Evolutionary conservation across 1,284 basidiomycete species (phyloP), one percentile per base, ranked within the genome.

Genomic region (Caloboletus firmus): DNA sequence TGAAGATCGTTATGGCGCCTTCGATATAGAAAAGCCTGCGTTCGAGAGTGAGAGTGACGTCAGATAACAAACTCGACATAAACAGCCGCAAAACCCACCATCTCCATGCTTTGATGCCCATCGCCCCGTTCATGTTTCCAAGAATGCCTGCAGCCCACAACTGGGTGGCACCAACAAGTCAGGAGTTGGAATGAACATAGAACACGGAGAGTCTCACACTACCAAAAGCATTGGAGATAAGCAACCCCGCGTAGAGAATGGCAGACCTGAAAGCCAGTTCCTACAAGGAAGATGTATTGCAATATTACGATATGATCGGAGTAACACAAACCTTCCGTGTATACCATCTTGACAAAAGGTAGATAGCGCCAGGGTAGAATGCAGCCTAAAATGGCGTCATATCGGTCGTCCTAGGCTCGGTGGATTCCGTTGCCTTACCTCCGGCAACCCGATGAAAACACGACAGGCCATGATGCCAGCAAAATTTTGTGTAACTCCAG

Each of bases 151-250:
- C 86, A 11, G 86, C 85, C 66, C 85, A 81, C 28, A 87, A 69
- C 81, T 87, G 46, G 17, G 55, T 0, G 11, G 15, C 6, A 45
- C 17, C 32, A 17, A 40, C 4, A 22, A 34, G 4, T 57, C 34
- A 68, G 45, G 30, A 40, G 5, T 0, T 30, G 9, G 1, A n/a
- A 22, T 12, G 10, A 3, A 24, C 62, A 28, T 24, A 18, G 7
- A 39, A 30, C 52, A 53, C 1, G n/a, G 34, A 17, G 42, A 31
- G 24, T 61, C 83, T 67, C 51, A 86, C 84, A 51, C 79, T 75
- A 39, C 88, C 87, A 65, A 91, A 90, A 3, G 89, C 89, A 70
- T 89, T 91, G 0, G 85, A 87, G 47, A 90, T 76, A n/a, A 91
- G 72, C 5, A 84, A 64, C 17, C 87, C 88, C 7, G 77, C 77